Evolutionary conservation across 176 grass and related monocot genomes (phyloP).

Genomic region (Lolium multiflorum): DNA sequence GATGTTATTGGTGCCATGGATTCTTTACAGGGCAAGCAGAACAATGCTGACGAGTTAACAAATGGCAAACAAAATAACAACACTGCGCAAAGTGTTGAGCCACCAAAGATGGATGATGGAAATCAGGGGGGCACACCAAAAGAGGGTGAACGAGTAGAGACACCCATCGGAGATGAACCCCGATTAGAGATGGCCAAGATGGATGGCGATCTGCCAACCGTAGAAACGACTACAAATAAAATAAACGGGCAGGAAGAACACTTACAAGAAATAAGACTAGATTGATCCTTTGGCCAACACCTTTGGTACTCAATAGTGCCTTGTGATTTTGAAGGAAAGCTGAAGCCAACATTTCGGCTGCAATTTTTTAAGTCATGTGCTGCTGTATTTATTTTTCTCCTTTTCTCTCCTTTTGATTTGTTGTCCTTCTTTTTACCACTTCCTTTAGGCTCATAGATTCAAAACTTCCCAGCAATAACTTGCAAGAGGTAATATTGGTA

Average conservation of each 20-base stretch:
- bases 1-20: constrained; percentile 12
- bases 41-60: constrained; percentile 37
- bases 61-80: constrained; percentile 43
- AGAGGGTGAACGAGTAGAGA: constrained; percentile 31
- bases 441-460: constrained; percentile 52
- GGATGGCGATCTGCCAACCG: constrained; percentile 23
- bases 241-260: constrained; percentile 35
- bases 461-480: constrained; percentile 17
- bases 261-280: constrained; percentile 56
- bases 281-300: constrained; percentile 32
- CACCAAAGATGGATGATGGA: constrained; percentile 43
- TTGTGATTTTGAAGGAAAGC: not conserved
- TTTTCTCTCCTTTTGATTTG: not conserved
- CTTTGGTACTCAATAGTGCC: constrained; percentile 29
- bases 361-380: constrained; percentile 40
- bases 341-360: constrained; percentile 24
- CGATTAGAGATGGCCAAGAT: constrained; percentile 37
- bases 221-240: not conserved
- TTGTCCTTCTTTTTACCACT: not conserved
- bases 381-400: constrained; percentile 45
- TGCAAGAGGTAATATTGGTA: constrained; percentile 43
- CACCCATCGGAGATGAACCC: constrained; percentile 41
- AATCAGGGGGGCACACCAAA: constrained; percentile 31
- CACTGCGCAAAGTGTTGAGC: constrained; percentile 39
- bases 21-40: constrained; percentile 64